Conservation (phyloP, 192 early-diverging fungal species). For the Chytriomyces hyalinus region DNA sequence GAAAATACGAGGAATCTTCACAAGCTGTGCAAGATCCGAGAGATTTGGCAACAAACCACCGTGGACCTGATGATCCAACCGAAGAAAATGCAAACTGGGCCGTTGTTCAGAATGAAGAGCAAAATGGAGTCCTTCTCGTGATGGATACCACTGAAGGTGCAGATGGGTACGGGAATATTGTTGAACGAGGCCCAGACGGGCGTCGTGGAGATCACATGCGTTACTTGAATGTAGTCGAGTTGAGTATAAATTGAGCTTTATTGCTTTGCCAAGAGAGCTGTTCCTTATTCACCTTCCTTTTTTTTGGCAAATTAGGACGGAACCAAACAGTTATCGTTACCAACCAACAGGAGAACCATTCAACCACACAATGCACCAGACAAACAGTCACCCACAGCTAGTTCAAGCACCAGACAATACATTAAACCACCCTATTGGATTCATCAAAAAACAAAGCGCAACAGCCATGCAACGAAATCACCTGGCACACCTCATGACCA, state of each 20-base stretch:
- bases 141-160: background rate
- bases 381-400: background rate
- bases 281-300: background rate
- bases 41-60: background rate
- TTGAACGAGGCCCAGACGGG: background rate
- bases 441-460: slow-evolving; percentile 20
- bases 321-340: slow-evolving; percentile 12
- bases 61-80: background rate
- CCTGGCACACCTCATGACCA: slow-evolving; percentile 1
- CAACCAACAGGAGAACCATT: background rate
- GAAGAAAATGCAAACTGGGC: slow-evolving; percentile 8
- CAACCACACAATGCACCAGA: background rate
- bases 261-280: too few species aligned
- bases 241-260: too few species aligned
- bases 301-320: background rate
- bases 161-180: background rate
- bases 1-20: too few species aligned
- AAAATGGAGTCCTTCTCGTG: slow-evolving; percentile 3
- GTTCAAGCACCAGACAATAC: too few species aligned
- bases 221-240: slow-evolving; percentile 18
- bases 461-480: slow-evolving; percentile 17
- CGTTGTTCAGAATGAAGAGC: slow-evolving; percentile 3
- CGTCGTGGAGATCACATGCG: slow-evolving; percentile 7
- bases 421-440: background rate
- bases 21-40: too few species aligned